phyloP scores from a whole-genome alignment of 2,329 filamentous ascomycete species.

The Incumbomyces delicatus region DNA sequence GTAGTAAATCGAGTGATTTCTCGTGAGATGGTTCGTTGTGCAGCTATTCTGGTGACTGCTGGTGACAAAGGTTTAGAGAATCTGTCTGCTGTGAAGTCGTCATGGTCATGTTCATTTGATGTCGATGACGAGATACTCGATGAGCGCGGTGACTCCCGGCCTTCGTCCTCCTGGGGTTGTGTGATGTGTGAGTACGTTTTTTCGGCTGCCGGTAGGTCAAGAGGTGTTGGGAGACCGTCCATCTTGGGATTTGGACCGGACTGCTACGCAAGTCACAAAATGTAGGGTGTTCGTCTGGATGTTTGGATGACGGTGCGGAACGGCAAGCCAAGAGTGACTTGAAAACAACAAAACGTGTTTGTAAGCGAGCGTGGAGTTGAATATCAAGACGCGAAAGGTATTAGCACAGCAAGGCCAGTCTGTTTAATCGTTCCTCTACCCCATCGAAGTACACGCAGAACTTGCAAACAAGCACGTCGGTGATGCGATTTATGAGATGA shows the following conservation, averaged over 20 bases:
- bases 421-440: no score
- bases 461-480: no score
- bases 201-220: constrained; percentile 4
- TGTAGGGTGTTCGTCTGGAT: no score
- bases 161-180: background rate
- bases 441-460: no score
- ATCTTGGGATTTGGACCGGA: background rate
- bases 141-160: background rate
- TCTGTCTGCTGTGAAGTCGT: background rate
- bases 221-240: constrained; percentile 4
- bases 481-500: no score
- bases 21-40: constrained; percentile 10
- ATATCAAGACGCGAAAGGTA: no score
- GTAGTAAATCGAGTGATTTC: constrained; percentile 33
- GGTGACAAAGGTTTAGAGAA: constrained; percentile 7
- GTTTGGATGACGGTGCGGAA: no score
- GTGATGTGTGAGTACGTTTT: constrained; percentile 7
- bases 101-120: constrained; percentile 1
- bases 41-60: constrained; percentile 10
- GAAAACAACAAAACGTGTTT: no score
- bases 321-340: no score
- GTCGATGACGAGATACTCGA: background rate
- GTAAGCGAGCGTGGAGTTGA: no score
- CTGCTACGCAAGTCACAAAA: no score
- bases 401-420: no score